Evolutionary conservation across 768 basidiomycete species (phyloP).

Genomic region (Atractiella rhizophila): DNA sequence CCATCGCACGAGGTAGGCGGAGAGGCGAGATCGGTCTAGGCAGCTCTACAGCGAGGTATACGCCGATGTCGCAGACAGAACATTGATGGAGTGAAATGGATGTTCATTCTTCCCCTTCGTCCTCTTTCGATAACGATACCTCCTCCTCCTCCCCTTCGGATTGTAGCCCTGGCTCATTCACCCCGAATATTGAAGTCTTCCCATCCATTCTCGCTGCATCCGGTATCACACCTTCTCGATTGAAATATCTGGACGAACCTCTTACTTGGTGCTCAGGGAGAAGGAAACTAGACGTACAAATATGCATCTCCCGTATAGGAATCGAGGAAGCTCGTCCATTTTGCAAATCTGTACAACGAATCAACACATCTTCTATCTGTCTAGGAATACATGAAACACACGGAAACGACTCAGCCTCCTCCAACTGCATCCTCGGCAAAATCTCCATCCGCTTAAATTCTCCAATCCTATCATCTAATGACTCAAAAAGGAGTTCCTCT

Average conservation of each 20-base stretch:
- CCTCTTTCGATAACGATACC: neutral
- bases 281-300: conserved; percentile 23
- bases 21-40: too few relatives aligned
- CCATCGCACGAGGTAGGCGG: too few relatives aligned
- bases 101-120: conserved; percentile 5
- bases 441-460: conserved; percentile 65
- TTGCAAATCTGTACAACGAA: conserved; percentile 41
- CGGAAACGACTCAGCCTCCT: conserved; percentile 36
- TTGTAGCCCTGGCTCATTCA: conserved; percentile 9
- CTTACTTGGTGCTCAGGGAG: neutral
- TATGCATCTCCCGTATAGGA: conserved; percentile 48
- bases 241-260: conserved; percentile 29
- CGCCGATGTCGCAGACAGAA: too few relatives aligned
- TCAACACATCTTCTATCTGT: neutral
- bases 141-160: conserved; percentile 2
- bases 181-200: conserved; percentile 24
- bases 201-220: conserved; percentile 40
- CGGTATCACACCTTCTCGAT: conserved; percentile 52
- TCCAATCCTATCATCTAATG: conserved; percentile 47
- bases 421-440: conserved; percentile 58
- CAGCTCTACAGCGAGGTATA: too few relatives aligned
- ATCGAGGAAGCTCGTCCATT: conserved; percentile 57
- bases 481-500: conserved; percentile 20
- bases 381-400: conserved; percentile 1
- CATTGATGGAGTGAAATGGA: too few relatives aligned